A percentile compares a stretch with the other conserved stretches of the same genome.
Evolutionary conservation across 2,329 filamentous ascomycete species (phyloP).

Genomic region (Hypoxylon sp.): DNA sequence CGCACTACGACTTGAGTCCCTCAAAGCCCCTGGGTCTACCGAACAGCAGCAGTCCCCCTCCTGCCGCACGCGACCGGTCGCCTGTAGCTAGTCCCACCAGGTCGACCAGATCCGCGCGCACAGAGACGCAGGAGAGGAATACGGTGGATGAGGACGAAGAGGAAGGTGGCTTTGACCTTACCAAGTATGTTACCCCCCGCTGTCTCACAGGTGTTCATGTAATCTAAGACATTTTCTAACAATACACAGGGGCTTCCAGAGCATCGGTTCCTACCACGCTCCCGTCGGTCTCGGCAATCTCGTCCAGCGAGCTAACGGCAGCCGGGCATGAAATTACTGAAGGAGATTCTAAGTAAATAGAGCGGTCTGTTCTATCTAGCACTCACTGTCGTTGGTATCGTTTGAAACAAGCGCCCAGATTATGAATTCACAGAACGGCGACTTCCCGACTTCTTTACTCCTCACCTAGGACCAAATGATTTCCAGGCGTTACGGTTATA

Average conservation of each 20-base stretch:
- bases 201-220: neutral
- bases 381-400: neutral
- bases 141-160: constrained; percentile 55
- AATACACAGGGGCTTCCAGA: constrained; percentile 71
- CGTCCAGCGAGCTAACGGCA: constrained; percentile 37
- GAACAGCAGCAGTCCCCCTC: constrained; percentile 72
- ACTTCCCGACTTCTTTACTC: neutral
- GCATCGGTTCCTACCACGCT: constrained; percentile 74
- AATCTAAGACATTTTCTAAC: constrained; percentile 48
- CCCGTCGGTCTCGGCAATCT: constrained; percentile 34
- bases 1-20: constrained; percentile 71
- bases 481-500: neutral
- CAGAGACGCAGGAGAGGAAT: constrained; percentile 49
- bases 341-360: neutral
- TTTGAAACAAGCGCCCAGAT: neutral
- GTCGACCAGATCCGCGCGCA: constrained; percentile 57
- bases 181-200: constrained; percentile 63
- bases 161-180: constrained; percentile 70
- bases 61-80: constrained; percentile 62
- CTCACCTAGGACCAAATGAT: neutral
- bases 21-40: constrained; percentile 64
- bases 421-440: neutral
- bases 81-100: constrained; percentile 67
- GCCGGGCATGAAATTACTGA: constrained; percentile 20
- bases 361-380: neutral